Base-by-base conservation (phyloP, 2,329 filamentous ascomycete species). In the Teratosphaeria epicoccoides region DNA sequence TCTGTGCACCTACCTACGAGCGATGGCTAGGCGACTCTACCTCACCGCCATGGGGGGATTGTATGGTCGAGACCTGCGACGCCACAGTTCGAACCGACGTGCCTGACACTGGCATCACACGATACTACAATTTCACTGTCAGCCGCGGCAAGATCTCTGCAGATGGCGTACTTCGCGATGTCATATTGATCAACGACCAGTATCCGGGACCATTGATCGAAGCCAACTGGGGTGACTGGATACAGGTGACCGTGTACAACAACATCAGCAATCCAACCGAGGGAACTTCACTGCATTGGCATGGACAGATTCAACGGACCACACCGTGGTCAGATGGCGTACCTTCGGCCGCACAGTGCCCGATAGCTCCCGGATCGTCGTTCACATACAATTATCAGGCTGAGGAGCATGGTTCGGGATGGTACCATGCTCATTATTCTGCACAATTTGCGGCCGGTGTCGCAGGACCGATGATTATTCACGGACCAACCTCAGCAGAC, bases 81-180 rank as follows among this genome's bases (percentile, higher is more conserved):
- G 56, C 62, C n/a, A 63, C 63, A 22, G 50, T 56, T 28, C 24
- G 25, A 23, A 52, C 33, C 29, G 61, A 65, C 46, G 61, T 62
- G 10, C 68, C 68, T 5, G 68, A 66, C 56, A 71, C 69, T 5
- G 69, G 67, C 55, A 59, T 63, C 4, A 69, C 65, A 2, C 62
- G 68, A 11, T 59, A 73, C 63, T 76, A 76, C 55, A 64, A 70
- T 47, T 63, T 75, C 33, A 68, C 70, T 14, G 63, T 75, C 49
- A 66, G 66, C 6, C 70, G 72, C 43, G 62, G 58, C 0, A 73
- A 70, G 3, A 57, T 73, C 51, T 64, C 72, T 4, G 73, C 72
- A 1, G 75, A 77, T 62, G 75, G 75, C 5, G 66, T 72, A 14
- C 57, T 66, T 25, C 63, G 70, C 24, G 61, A 62, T 2, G 52